Evolutionary conservation across 768 basidiomycete genomes (phyloP).

Genomic region (Gelatoporia subvermispora): DNA sequence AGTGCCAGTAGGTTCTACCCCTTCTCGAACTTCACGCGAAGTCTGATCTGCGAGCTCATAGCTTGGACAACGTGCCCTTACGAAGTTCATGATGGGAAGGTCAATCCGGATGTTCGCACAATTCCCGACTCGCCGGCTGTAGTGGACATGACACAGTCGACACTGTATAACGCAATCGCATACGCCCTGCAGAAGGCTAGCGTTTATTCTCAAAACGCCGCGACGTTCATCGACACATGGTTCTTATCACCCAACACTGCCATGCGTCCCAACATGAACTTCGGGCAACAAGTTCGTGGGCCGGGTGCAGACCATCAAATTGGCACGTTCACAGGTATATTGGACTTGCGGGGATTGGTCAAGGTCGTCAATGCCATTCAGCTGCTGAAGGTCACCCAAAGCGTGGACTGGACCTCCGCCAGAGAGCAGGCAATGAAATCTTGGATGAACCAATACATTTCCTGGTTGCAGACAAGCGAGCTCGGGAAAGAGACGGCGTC

Average conservation of each 20-base stretch:
- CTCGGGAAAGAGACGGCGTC: slow-evolving; percentile 37
- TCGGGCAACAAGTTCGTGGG: slow-evolving; percentile 50
- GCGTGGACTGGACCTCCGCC: slow-evolving; percentile 38
- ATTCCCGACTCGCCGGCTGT: slow-evolving; percentile 34
- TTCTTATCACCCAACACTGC: slow-evolving; percentile 39
- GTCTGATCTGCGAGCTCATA: slow-evolving; percentile 6
- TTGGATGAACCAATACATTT: slow-evolving; percentile 40
- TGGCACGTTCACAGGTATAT: slow-evolving; percentile 49
- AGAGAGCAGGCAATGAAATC: slow-evolving; percentile 34
- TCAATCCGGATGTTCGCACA: slow-evolving; percentile 50
- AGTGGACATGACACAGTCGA: slow-evolving; percentile 36
- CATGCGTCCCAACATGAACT: slow-evolving; percentile 54
- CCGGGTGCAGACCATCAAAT: slow-evolving; percentile 36
- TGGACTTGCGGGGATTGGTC: slow-evolving; percentile 47
- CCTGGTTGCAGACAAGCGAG: slow-evolving; percentile 41
- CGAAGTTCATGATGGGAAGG: slow-evolving; percentile 43
- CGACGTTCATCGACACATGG: slow-evolving; percentile 37
- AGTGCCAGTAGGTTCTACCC: slow-evolving; percentile 41
- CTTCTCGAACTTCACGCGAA: not conserved
- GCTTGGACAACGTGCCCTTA: slow-evolving; percentile 45
- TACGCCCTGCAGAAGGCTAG: slow-evolving; percentile 31
- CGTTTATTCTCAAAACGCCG: slow-evolving; percentile 32
- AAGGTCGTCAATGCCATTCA: slow-evolving; percentile 45
- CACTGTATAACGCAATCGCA: slow-evolving; percentile 42
- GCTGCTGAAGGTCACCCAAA: slow-evolving; percentile 32